Evolutionary conservation across 1,284 basidiomycete species (phyloP), one percentile per base, ranked within the genome.

Genomic region (Boletus semigastroideus): DNA sequence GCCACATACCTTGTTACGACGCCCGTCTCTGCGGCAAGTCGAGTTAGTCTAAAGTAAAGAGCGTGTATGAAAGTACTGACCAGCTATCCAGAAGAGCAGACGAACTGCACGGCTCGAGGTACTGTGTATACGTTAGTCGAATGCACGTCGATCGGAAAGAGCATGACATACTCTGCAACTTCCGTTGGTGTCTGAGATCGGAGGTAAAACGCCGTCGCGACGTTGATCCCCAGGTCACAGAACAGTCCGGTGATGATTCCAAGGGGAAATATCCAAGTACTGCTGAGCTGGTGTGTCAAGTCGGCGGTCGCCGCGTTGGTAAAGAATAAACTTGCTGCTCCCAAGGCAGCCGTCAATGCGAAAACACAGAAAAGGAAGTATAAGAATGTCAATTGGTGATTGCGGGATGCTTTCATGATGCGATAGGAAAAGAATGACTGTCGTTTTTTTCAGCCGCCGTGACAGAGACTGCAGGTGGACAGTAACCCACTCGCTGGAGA

Each of bases 401-500:
- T 64, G 12, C 54, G 33, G 44, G 62, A 62, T 4, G 45, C 20
- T 49, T 39, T 47, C 25, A 62, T 41, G 27, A 63, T 52, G 16
- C 48, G 59, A 27, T 42, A 37, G n/a, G 64, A 38, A 45, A 66
- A 66, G 53, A 64, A 66, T 52, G 46, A 54, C 61, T 63, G 47
- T 1, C 1, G 5, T 12, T 5, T 27, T n/a, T 30, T 27, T 33
- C 14, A 12, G 47, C 60, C 28, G 49, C 14, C 19, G 16, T 4
- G 6, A 13, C 20, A 39, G 27, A 41, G 19, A 9, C 8, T 10
- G 7, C 20, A 31, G 22, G 16, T 2, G 4, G 22, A 43, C 7
- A 6, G 19, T 7, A 12, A 48, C 61, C 42, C n/a, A 66, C 61
- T 22, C 61, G 48, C 28, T 51, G 46, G 37, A 62, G 30, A 43